Conservation (phyloP, 192 early-diverging fungal genomes). For the Coemansia sp. region DNA sequence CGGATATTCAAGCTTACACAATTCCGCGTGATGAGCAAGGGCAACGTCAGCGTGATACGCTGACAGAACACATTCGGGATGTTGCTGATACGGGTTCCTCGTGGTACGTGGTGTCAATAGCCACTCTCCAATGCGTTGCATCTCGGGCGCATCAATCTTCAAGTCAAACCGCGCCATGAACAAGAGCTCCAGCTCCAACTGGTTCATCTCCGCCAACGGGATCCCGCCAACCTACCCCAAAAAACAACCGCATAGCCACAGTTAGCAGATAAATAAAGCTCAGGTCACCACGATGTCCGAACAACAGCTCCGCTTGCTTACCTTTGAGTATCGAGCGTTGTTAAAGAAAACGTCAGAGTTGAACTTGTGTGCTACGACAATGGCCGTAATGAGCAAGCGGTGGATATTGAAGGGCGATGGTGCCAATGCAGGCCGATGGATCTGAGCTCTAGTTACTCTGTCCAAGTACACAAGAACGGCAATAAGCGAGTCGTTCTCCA, state of each 20-base stretch:
- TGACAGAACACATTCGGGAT: slow-evolving; percentile 15
- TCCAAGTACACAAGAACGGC: slow-evolving; percentile 77
- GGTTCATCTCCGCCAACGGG: slow-evolving; percentile 69
- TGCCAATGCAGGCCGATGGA: slow-evolving; percentile 57
- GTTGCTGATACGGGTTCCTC: background rate
- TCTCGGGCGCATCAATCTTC: slow-evolving; percentile 61
- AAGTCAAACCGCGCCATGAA: slow-evolving; percentile 73
- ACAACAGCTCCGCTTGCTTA: slow-evolving; percentile 3
- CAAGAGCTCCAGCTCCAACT: slow-evolving; percentile 74
- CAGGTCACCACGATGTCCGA: background rate
- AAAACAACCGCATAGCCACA: background rate
- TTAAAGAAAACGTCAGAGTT: slow-evolving; percentile 74
- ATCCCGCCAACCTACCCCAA: slow-evolving; percentile 68
- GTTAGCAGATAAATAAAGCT: background rate
- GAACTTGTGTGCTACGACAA: slow-evolving; percentile 76
- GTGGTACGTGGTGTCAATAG: slow-evolving; percentile 37
- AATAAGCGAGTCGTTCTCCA: slow-evolving; percentile 67
- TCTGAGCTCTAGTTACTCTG: slow-evolving; percentile 56
- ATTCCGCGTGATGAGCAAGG: slow-evolving; percentile 2
- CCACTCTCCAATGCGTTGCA: slow-evolving; percentile 66
- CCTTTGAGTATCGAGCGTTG: slow-evolving; percentile 71
- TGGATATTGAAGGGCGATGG: slow-evolving; percentile 72
- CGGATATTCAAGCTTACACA: slow-evolving; percentile 9
- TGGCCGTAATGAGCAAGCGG: slow-evolving; percentile 67
- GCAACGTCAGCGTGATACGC: slow-evolving; percentile 25